Evolutionary conservation across 306 rosid species (phyloP).

Genomic region (Prunus armeniaca): DNA sequence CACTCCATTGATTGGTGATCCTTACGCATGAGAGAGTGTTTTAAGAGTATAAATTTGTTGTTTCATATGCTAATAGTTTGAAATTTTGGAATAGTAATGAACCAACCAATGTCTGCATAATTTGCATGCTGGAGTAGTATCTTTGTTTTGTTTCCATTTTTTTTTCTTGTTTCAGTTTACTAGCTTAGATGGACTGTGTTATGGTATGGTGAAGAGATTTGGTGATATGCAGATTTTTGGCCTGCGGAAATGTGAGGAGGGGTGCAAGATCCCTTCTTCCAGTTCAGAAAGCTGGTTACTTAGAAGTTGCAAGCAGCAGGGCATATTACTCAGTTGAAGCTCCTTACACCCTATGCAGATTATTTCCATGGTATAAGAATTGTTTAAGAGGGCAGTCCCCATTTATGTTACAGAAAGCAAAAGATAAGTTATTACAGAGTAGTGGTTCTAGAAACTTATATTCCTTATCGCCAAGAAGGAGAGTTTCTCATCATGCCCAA

Average conservation of each 20-base stretch:
- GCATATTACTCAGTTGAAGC: slow-evolving; percentile 23
- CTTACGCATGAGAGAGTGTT: neutral
- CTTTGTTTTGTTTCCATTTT: neutral
- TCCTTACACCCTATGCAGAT: slow-evolving; percentile 27
- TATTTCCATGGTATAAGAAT: slow-evolving; percentile 28
- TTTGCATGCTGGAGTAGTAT: neutral
- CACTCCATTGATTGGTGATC: neutral
- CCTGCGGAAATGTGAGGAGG: slow-evolving; percentile 44
- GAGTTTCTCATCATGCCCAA: slow-evolving; percentile 42
- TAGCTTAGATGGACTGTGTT: slow-evolving; percentile 13
- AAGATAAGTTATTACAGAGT: slow-evolving; percentile 21
- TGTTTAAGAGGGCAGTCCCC: slow-evolving; percentile 32
- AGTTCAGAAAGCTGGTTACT: slow-evolving; percentile 24
- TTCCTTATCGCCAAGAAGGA: slow-evolving; percentile 26
- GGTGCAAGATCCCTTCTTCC: slow-evolving; percentile 31
- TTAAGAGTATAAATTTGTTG: neutral
- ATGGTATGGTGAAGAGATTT: slow-evolving; percentile 21
- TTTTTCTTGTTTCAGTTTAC: neutral
- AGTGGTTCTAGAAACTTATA: slow-evolving; percentile 34
- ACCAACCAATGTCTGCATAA: neutral
- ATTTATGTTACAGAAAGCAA: slow-evolving; percentile 30
- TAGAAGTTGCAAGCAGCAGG: slow-evolving; percentile 19
- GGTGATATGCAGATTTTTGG: slow-evolving; percentile 47
- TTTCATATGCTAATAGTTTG: neutral
- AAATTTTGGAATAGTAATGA: neutral